Base-by-base conservation (phyloP, 305 asterid species). In the Nicotiana rustica region DNA sequence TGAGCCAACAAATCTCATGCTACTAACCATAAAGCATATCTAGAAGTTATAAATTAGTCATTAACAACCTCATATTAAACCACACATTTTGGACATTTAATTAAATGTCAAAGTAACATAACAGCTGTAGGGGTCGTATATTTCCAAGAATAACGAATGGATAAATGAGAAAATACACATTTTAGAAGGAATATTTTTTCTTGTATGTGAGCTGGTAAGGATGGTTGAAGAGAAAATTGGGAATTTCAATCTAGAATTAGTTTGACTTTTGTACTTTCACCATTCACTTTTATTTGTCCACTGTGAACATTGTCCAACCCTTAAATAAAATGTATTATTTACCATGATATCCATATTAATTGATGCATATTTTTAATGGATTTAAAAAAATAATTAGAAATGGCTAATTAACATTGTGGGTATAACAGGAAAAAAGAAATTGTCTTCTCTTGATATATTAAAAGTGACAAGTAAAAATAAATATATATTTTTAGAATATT, bases 21-120 rank as follows among this genome's bases (percentile, higher is more conserved):
- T 31, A 29, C 18, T 18, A 21, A 7, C 17, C 57, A 4, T 49
- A 75, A 29, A 8, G 5, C 17, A 62, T 15, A 29, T 75, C 65
- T 75, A 75, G 80, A 75, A 52, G 47, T 56, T 52, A 15, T 75
- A 25, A 75, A 75, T 33, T 49, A 52, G 80, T 75, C 80, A 15
- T 52, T 3, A 49, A 29, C 9, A 29, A 49, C 65, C 47, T 75
- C 19, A 15, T 75, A 0, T 47, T 73, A 21, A 56, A 49, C 3
- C 52, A 35, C 25, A 7, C 5, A 25, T 25, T 75, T 67, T 67
- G 55, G n/a, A 67, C 8, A 75, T 47, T 73, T 19, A 73, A 73
- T 71, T 44, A 71, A 47, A 73, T 47, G 65, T 75, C 29, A 49
- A 29, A 49, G 47, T 52, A 14, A 19, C 52, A 52, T 52, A 75